Evolutionary conservation across 257 asterid species (phyloP).

Genomic region (Nicotiana benthamiana): DNA sequence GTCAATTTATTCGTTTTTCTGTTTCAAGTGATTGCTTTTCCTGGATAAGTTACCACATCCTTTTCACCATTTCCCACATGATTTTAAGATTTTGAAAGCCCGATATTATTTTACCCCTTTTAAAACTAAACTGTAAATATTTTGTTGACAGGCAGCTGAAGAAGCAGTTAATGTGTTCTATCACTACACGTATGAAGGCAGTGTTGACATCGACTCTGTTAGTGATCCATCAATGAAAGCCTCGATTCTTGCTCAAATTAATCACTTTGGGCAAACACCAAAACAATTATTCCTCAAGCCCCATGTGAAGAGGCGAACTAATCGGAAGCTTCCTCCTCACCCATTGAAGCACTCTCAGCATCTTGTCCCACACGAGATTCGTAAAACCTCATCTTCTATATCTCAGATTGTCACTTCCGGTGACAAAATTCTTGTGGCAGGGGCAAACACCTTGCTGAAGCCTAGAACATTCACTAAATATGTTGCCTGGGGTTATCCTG

Average conservation of each 20-base stretch:
- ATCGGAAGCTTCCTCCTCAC: conserved; percentile 65
- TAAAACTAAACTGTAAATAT: neutral
- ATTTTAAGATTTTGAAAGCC: neutral
- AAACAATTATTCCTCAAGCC: conserved; percentile 86
- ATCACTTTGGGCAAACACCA: conserved; percentile 99
- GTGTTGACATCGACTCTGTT: conserved; percentile 95
- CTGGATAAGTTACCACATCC: neutral
- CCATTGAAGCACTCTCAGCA: conserved; percentile 62
- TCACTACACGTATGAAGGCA: conserved; percentile 98
- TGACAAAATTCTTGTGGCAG: conserved; percentile 77
- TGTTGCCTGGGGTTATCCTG: conserved; percentile 97
- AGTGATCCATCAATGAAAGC: conserved; percentile 98
- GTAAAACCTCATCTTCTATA: conserved; percentile 65
- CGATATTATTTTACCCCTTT: neutral
- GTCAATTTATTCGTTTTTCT: neutral
- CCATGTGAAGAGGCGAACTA: conserved; percentile 84
- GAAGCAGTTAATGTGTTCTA: conserved; percentile 97
- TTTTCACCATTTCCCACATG: neutral
- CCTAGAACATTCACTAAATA: conserved; percentile 71
- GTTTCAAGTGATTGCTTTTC: neutral
- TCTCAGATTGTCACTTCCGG: conserved; percentile 61
- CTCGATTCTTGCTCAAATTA: conserved; percentile 94
- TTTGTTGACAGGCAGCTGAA: conserved; percentile 75
- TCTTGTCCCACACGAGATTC: conserved; percentile 77
- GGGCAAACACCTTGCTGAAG: conserved; percentile 67